These are phyloP conservation scores for Apophysomyces ossiformis DNA, from an alignment of 371 early-diverging fungal genomes.

Conservation along the genomic window DNA sequence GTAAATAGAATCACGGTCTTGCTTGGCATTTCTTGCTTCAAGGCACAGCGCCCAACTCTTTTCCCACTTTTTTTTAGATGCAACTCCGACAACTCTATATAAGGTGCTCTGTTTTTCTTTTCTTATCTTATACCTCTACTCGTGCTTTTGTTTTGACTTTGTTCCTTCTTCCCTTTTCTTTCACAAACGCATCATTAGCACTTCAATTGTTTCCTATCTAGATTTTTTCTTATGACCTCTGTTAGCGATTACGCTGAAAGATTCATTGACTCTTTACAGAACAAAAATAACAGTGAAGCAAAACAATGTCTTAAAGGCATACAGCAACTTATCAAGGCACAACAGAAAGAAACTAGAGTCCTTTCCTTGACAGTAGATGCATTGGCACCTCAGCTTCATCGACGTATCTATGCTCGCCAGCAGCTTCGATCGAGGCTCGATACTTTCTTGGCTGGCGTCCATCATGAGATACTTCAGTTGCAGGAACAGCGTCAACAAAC, in stretches of 20 bases:
- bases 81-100: conserved; percentile 2
- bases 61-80: not conserved
- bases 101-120: not conserved
- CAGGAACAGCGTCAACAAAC: conserved; percentile 21
- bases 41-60: too few species aligned
- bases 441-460: conserved; percentile 7
- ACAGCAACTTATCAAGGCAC: conserved; percentile 18
- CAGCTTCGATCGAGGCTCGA: conserved; percentile 16
- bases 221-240: not conserved
- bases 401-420: conserved; percentile 16
- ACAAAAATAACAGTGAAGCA: not conserved
- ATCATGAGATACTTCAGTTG: conserved; percentile 21
- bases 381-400: conserved; percentile 17
- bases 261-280: not conserved
- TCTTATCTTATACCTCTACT: too few species aligned
- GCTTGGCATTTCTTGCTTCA: too few species aligned
- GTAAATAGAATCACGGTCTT: too few species aligned
- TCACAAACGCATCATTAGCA: not conserved
- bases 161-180: not conserved
- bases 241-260: not conserved
- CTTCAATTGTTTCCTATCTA: not conserved
- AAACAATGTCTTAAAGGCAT: conserved; percentile 10
- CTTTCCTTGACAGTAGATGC: conserved; percentile 17
- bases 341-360: conserved; percentile 20
- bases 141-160: too few species aligned